phyloP scores from a whole-genome alignment of 1,139 yeast species.

The Protomyces inundatus region DNA sequence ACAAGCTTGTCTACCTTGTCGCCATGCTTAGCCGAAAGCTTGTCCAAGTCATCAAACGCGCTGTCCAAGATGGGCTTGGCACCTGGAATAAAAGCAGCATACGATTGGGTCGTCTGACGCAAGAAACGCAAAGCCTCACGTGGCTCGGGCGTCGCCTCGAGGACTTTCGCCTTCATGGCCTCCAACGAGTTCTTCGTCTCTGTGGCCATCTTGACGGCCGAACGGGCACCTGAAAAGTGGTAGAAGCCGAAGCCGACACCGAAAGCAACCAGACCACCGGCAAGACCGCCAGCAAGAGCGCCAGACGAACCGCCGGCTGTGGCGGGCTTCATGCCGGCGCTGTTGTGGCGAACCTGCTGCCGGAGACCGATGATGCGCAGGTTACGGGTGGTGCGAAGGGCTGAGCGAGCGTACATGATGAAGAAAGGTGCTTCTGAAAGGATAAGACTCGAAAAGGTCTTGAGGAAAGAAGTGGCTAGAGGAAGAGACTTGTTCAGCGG shows the following conservation, averaged over 20 bases:
- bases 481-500: neutral
- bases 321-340: conserved; percentile 8
- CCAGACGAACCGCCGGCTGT: conserved; percentile 18
- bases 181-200: conserved; percentile 27
- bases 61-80: conserved; percentile 22
- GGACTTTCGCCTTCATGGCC: conserved; percentile 19
- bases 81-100: conserved; percentile 25
- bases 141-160: conserved; percentile 23
- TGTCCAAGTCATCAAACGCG: conserved; percentile 24
- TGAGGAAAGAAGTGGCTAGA: neutral
- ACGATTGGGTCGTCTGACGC: conserved; percentile 14
- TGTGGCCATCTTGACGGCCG: conserved; percentile 23
- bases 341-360: conserved; percentile 6
- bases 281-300: conserved; percentile 25
- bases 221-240: conserved; percentile 27
- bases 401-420: conserved; percentile 16
- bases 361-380: conserved; percentile 10
- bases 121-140: conserved; percentile 13
- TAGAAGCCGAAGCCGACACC: conserved; percentile 20
- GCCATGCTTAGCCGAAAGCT: conserved; percentile 23
- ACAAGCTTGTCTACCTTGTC: conserved; percentile 28
- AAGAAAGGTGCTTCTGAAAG: neutral
- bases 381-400: conserved; percentile 15
- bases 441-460: neutral
- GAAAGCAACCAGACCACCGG: conserved; percentile 21